Base-by-base conservation (phyloP, 345 rosid species). In the Citropsis articulata region DNA sequence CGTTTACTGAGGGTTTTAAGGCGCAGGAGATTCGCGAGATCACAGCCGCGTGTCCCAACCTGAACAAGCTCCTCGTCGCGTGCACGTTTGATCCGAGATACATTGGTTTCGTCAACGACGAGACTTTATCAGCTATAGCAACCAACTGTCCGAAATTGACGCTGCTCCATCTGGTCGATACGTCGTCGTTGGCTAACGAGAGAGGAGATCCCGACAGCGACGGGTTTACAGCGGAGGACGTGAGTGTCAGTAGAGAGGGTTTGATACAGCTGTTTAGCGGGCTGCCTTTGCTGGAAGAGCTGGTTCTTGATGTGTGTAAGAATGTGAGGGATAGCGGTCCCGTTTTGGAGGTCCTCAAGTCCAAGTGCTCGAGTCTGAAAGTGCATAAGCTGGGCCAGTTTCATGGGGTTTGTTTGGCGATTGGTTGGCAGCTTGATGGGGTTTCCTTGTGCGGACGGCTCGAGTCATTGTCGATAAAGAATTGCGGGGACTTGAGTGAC, bases 31-130 rank as follows among this genome's bases (percentile, higher is more conserved):
- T 96, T 33, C 71, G 77, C 21, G 85, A 79, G 4, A 84, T 96
- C 61, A 81, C 99, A 5, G 80, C 84, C 22, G 79, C 92, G 5
- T 94, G 99, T 79, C 77, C 91, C 60, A 90, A 87, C 76, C 88
- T 94, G 72, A 83, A 36, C 36, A 81, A 78, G 66, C 80, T 94
- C 36, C 86, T 86, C 14, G 89, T 91, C 19, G 98, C 91, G 25
- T 94, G 98, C 42, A 89, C 82, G 36, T 96, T 96, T 71, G 97
- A 94, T 83, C 95, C 91, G 0, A 83, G 95, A 57, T 92, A 89
- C 87, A 66, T 84, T 7, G 98, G 93, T 1, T 96, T 85, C 77
- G 89, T 91, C 2, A 94, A 90, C 4, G 98, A 94, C 65, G 94
- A 89, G 75, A 90, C 97, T 40, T 83, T 94, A 79, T 81, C 85